Evolutionary conservation across 164 flowering plant species (phyloP), one percentile per base, ranked within the genome.

Genomic region (Liquidambar formosana): DNA sequence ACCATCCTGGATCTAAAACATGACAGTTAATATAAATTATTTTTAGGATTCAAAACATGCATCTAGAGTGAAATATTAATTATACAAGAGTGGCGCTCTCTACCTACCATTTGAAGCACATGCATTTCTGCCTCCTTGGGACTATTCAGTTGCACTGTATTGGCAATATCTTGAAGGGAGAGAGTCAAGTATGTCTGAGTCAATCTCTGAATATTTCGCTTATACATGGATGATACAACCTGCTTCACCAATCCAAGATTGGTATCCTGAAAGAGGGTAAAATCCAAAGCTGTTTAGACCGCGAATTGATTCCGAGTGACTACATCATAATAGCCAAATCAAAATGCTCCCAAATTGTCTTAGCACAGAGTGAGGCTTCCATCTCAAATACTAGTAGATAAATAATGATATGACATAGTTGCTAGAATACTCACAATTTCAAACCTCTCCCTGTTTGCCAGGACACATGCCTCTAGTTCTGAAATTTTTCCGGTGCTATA

Each of bases 61-160:
- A 52, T 52, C 21, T 52, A 14, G 41, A 19, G 27, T n/a, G n/a
- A 58, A 27, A 14, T 25, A 21, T 54, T 19, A 8, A 4, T n/a
- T 54, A 23, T 23, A 54, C 15, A 19, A 54, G 13, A 22, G 58
- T 22, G 23, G 58, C 28, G 38, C 47, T 15, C 8, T 45, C 23
- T 25, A 62, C 59, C n/a, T 80, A 96, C 99, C 99, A 96, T 96
- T 81, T 93, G 95, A 78, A 96, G 97, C 44, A 96, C 98, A 83
- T 87, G 97, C 96, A 91, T 88, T 79, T 93, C 99, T n/a, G 98
- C 99, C 69, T 93, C 96, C 79, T 91, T 93, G 10, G 99, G 75
- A 38, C 90, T 77, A 73, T 71, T 86, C 33, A 91, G 81, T 72
- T 89, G 88, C 65, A 88, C 98, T 14, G 84, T 80, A 80, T 75